Evolutionary conservation across 164 flowering plant genomes (phyloP).

Genomic region (Nelumbo lutea): DNA sequence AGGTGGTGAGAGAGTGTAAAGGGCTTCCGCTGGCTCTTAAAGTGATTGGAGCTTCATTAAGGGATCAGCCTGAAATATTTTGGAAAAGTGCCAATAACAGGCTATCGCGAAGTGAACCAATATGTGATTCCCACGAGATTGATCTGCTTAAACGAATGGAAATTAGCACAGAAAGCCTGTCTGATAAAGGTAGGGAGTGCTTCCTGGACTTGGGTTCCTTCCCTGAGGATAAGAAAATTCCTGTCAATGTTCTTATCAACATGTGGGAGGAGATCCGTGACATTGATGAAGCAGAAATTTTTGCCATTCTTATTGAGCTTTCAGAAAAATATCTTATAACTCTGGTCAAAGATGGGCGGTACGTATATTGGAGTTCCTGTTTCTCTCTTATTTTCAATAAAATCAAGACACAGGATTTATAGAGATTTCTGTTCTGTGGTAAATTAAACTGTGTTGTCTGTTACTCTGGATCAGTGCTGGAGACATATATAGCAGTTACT

Average conservation of each 20-base stretch:
- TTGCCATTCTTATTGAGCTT: constrained; percentile 26
- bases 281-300: constrained; percentile 24
- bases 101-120: constrained; percentile 47
- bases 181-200: constrained; percentile 51
- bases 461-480: constrained; percentile 41
- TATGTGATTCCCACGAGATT: constrained; percentile 53
- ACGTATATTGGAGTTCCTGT: not conserved
- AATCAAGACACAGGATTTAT: not conserved
- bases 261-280: constrained; percentile 42
- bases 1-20: constrained; percentile 71
- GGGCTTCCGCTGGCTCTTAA: constrained; percentile 82
- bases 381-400: no score
- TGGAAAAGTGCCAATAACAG: constrained; percentile 63
- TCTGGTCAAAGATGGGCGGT: constrained; percentile 42
- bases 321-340: constrained; percentile 20
- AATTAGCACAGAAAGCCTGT: constrained; percentile 37
- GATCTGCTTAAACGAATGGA: constrained; percentile 62
- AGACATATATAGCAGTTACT: constrained; percentile 53
- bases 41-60: constrained; percentile 76
- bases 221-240: constrained; percentile 51
- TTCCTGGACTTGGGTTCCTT: constrained; percentile 50
- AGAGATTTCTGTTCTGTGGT: not conserved
- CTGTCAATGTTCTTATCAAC: constrained; percentile 40
- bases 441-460: not conserved
- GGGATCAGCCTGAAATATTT: constrained; percentile 45